Conservation (phyloP, 2,329 filamentous ascomycete species). For the Scedosporium minutisporum region DNA sequence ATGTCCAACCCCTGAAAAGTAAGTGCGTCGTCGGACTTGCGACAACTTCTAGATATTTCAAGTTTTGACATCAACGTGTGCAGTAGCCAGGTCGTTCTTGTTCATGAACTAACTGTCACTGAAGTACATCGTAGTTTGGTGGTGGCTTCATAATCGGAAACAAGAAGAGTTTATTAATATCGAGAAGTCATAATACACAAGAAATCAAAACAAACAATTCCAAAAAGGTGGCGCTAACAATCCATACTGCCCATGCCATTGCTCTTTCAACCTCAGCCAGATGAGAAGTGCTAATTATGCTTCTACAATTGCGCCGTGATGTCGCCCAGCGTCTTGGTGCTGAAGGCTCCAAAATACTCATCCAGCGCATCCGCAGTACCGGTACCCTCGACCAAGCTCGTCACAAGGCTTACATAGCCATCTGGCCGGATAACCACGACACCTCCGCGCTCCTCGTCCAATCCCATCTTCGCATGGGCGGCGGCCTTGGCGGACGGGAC, state of each 20-base stretch:
- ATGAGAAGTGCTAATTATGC: neutral
- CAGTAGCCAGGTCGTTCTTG: too few relatives aligned
- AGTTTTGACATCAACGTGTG: too few relatives aligned
- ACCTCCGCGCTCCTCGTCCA: conserved; percentile 63
- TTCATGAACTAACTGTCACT: too few relatives aligned
- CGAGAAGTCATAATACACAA: too few relatives aligned
- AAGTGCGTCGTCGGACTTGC: too few relatives aligned
- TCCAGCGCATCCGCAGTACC: conserved; percentile 77
- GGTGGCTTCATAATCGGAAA: too few relatives aligned
- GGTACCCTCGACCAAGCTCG: conserved; percentile 62
- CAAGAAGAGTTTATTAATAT: too few relatives aligned
- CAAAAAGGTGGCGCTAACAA: too few relatives aligned
- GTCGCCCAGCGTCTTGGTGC: conserved; percentile 45
- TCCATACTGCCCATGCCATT: neutral
- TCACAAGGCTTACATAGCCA: conserved; percentile 73
- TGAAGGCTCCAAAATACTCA: conserved; percentile 68
- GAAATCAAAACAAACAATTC: too few relatives aligned
- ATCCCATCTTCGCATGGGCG: conserved; percentile 79
- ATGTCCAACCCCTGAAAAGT: too few relatives aligned
- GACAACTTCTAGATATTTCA: too few relatives aligned
- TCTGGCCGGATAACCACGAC: conserved; percentile 80
- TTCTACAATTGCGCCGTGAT: conserved; percentile 4
- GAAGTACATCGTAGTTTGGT: too few relatives aligned
- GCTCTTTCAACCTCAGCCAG: neutral
- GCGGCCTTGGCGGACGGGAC: conserved; percentile 61